Conservation (phyloP, 345 rosid species). For the Turritis glabra region DNA sequence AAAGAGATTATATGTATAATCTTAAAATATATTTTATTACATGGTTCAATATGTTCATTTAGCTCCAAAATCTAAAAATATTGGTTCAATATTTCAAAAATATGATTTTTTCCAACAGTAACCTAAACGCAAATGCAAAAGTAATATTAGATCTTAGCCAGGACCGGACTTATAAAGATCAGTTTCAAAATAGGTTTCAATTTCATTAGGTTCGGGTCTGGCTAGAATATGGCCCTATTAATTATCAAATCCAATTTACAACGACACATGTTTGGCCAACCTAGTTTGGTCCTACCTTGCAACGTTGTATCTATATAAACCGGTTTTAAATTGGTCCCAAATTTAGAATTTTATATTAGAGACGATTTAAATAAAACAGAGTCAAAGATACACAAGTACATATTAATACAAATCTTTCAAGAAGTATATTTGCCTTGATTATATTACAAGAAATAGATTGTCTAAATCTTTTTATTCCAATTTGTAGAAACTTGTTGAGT, state of each 20-base stretch:
- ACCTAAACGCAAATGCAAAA: not conserved
- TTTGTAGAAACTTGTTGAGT: not conserved
- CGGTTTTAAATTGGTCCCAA: not conserved
- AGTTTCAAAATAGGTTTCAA: not conserved
- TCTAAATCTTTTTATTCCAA: not conserved
- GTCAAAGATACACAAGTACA: not conserved
- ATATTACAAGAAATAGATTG: not conserved
- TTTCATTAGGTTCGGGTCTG: not conserved
- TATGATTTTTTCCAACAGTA: not conserved
- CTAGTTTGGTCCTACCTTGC: constrained; percentile 6
- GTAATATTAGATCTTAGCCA: not conserved
- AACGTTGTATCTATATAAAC: not conserved
- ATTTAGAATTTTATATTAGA: not conserved
- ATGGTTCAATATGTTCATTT: too few relatives aligned
- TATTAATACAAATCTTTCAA: not conserved
- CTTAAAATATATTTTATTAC: too few relatives aligned
- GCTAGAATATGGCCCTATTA: not conserved
- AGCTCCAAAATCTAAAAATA: not conserved
- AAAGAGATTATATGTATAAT: too few relatives aligned
- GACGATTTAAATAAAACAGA: not conserved
- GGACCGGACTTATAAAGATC: not conserved
- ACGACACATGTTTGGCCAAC: not conserved
- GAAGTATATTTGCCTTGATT: not conserved
- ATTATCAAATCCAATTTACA: not conserved
- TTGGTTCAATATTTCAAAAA: not conserved